Percentiles rank a stretch among this genome's conserved stretches.
Conservation (phyloP, 129 eudicot genomes). For the Tagetes erecta region DNA sequence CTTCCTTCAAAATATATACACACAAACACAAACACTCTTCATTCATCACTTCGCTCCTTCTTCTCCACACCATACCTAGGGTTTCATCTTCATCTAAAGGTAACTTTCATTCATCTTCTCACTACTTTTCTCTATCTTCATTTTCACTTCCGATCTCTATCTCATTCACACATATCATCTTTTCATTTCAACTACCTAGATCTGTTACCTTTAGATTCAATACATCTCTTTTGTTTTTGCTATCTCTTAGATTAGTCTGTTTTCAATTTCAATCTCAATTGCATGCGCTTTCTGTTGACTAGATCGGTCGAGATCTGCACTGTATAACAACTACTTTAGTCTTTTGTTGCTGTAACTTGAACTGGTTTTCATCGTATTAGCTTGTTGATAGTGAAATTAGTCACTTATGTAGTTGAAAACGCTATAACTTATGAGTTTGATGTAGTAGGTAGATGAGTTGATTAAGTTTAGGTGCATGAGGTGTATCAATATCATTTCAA, state of each 20-base stretch:
- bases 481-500: neutral
- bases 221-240: too few species aligned
- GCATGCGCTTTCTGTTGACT: neutral
- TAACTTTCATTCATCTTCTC: conserved; percentile 14
- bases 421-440: neutral
- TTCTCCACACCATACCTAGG: conserved; percentile 7
- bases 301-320: conserved; percentile 15
- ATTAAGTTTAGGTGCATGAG: neutral
- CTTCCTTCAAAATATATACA: conserved; percentile 21
- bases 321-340: neutral
- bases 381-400: neutral
- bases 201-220: neutral
- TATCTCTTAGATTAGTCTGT: neutral
- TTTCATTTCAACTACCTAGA: neutral
- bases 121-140: too few species aligned
- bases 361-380: neutral
- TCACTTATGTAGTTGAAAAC: neutral
- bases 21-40: too few species aligned
- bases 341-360: neutral
- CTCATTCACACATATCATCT: too few species aligned
- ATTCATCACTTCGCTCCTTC: neutral
- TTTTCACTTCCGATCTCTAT: conserved; percentile 4
- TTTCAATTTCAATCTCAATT: neutral
- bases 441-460: neutral
- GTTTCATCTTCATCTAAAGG: conserved; percentile 21